Base-by-base conservation (phyloP, 495 filamentous ascomycete species). In the Parmelia sp. region DNA sequence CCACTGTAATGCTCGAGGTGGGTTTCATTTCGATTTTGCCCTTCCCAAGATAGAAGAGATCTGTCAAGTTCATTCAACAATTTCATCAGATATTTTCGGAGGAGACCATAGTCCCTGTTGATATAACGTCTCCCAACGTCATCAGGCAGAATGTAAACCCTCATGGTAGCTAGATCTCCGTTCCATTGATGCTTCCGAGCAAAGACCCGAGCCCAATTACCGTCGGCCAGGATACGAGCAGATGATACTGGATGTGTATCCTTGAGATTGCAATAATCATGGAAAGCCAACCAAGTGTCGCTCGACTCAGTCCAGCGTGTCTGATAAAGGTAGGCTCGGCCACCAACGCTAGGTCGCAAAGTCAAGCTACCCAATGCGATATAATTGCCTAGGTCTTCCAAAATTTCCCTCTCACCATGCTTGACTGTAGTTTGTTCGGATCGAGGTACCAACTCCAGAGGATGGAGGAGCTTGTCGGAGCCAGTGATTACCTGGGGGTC, bases 141-240 rank as follows among this genome's bases (percentile, higher is more conserved):
- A 55, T 87, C 83, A 15, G 88, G 86, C 14, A 91, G 78, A 14
- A 90, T 69, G 66, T 86, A 90, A 1, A 94, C 74, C 33, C 84
- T 82, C 17, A 87, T 69, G 49, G 78, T 71, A 36, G 69, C 74
- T 3, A 53, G 60, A 9, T 70, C 10, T 17, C 66, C 56, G 57
- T 68, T 27, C 33, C 8, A 10, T 33, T 57, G 59, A 63, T 65
- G 63, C 35, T 19, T 59, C 35, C 65, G 63, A 44, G 35, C 55
- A 31, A 65, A 61, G 14, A 60, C 42, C 9, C 67, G 67, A 19
- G 64, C 49, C 65, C 62, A 68, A 19, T 58, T 61, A 27, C 27
- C 36, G 14, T 64, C 33, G 27, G 56, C 53, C 44, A 64, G 35
- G 23, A 25, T 37, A n/a, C 56, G 62, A 23, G 62, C 55, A 14